Evolutionary conservation across 306 rosid genomes (phyloP).

Genomic region (Styphnolobium japonicum): DNA sequence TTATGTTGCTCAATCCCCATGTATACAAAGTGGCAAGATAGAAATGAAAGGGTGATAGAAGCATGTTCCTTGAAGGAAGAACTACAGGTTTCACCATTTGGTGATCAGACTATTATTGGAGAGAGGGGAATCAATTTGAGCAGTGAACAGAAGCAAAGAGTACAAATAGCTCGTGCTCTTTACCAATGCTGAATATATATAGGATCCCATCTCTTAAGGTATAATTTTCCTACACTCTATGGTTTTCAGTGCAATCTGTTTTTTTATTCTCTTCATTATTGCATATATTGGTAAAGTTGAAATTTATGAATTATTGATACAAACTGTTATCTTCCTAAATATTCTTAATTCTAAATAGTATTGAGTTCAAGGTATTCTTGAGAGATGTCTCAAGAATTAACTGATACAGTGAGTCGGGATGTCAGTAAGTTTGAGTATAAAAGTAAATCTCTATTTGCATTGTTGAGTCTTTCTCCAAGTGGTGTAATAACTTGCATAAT

Average conservation of each 20-base stretch:
- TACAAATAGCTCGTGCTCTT: constrained; percentile 57
- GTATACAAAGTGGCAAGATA: no score
- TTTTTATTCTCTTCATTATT: background rate
- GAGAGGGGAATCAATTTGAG: constrained; percentile 70
- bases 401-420: background rate
- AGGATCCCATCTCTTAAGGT: constrained; percentile 66
- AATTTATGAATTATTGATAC: background rate
- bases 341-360: background rate
- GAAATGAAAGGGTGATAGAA: constrained; percentile 48
- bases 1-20: no score
- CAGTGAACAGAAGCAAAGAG: no score
- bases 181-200: constrained; percentile 62
- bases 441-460: background rate
- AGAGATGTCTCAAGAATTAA: background rate
- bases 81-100: constrained; percentile 47
- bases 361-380: background rate
- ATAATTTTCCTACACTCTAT: no score
- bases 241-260: no score
- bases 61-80: constrained; percentile 55
- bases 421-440: background rate
- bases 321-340: background rate
- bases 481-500: background rate
- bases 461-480: background rate
- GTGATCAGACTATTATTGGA: constrained; percentile 62
- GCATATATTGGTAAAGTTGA: background rate